A percentile compares a stretch with the other conserved stretches of the same genome.
phyloP scores from a whole-genome alignment of 805 yeast genomes.

The Ogataea populi-albae region DNA sequence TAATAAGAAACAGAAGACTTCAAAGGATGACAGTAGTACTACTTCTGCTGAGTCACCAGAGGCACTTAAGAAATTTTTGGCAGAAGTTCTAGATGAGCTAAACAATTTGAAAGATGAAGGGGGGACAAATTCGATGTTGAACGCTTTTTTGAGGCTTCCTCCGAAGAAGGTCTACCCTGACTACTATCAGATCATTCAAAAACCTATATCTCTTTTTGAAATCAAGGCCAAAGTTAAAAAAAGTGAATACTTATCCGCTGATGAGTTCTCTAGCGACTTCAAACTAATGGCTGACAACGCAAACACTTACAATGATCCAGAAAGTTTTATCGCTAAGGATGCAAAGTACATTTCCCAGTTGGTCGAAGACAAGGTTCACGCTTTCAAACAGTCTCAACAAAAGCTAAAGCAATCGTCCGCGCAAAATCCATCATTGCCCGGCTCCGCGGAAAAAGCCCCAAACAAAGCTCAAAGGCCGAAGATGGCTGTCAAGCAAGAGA shows the following conservation, averaged over 20 bases:
- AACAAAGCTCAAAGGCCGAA: slow-evolving; percentile 7
- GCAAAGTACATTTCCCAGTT: slow-evolving; percentile 55
- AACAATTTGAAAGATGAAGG: slow-evolving; percentile 36
- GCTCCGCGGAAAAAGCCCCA: slow-evolving; percentile 1
- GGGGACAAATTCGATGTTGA: slow-evolving; percentile 31
- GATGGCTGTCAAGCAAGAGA: slow-evolving; percentile 1
- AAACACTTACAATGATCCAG: slow-evolving; percentile 63
- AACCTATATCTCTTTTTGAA: slow-evolving; percentile 70
- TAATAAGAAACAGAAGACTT: slow-evolving; percentile 18
- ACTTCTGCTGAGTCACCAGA: slow-evolving; percentile 2
- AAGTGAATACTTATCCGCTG: slow-evolving; percentile 35
- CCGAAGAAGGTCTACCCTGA: slow-evolving; percentile 74
- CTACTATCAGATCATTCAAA: slow-evolving; percentile 61
- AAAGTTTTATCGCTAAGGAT: slow-evolving; percentile 63
- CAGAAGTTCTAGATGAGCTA: slow-evolving; percentile 33
- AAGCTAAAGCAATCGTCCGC: no score
- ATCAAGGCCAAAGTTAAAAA: slow-evolving; percentile 47
- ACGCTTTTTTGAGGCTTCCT: slow-evolving; percentile 70
- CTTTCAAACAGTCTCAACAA: slow-evolving; percentile 19
- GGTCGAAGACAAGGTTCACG: slow-evolving; percentile 49
- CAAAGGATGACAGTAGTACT: slow-evolving; percentile 1
- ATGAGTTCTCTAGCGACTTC: slow-evolving; percentile 57
- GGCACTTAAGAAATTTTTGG: slow-evolving; percentile 32
- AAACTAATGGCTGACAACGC: slow-evolving; percentile 71
- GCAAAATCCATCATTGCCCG: neutral